Percentiles rank a stretch among this genome's conserved stretches.
These are phyloP conservation scores for Cupressus sempervirens DNA, from an alignment of 75 land plant genomes.

Conservation along the genomic window DNA sequence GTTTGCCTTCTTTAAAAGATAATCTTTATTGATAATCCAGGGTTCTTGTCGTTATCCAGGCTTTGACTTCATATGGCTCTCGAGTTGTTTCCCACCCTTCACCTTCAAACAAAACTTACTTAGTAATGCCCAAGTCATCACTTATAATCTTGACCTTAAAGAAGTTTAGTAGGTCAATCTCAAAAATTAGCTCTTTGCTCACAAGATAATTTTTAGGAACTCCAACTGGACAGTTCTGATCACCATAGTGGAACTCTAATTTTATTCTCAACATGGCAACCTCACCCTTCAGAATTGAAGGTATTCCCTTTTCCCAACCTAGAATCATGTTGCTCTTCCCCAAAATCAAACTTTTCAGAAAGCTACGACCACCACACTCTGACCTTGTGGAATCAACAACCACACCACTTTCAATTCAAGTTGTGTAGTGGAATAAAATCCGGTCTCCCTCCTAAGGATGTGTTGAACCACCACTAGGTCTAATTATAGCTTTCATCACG, in stretches of 20 bases:
- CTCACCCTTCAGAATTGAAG: slow-evolving; percentile 94
- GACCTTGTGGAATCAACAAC: slow-evolving; percentile 72
- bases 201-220: no score
- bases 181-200: no score
- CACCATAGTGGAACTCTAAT: no score
- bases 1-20: slow-evolving; percentile 55
- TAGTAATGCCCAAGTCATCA: no score
- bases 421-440: slow-evolving; percentile 80
- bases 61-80: no score
- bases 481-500: slow-evolving; percentile 79
- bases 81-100: no score
- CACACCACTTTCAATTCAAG: slow-evolving; percentile 70
- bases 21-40: slow-evolving; percentile 46
- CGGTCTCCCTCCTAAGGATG: slow-evolving; percentile 80
- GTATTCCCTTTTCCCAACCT: slow-evolving; percentile 87
- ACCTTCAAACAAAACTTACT: no score
- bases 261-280: slow-evolving; percentile 87
- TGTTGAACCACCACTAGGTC: slow-evolving; percentile 60
- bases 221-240: no score
- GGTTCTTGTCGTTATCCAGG: slow-evolving; percentile 69
- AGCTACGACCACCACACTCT: slow-evolving; percentile 85
- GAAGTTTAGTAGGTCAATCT: no score
- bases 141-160: no score
- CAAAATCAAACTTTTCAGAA: slow-evolving; percentile 61
- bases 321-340: slow-evolving; percentile 93